A percentile compares a stretch with the other conserved stretches of the same genome.
phyloP scores from a whole-genome alignment of 164 flowering plant genomes.

The Macadamia tetraphylla region DNA sequence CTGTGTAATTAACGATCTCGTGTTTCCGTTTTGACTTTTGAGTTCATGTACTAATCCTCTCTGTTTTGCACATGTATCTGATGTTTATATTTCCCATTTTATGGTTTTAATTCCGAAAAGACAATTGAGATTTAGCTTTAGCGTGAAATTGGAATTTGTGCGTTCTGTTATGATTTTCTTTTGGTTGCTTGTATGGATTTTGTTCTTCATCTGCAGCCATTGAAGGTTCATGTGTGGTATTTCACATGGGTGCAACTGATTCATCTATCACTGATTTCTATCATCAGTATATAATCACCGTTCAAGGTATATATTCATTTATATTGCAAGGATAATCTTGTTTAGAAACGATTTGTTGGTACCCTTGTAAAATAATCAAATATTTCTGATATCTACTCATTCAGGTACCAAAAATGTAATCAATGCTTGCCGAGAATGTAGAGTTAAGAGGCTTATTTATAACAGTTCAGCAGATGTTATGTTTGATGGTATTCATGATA shows the following conservation, averaged over 20 bases:
- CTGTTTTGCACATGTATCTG: too few relatives aligned
- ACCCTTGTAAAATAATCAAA: neutral
- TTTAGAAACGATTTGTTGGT: neutral
- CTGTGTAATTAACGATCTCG: too few relatives aligned
- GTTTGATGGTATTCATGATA: conserved; percentile 60
- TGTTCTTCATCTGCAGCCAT: conserved; percentile 46
- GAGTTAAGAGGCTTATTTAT: conserved; percentile 69
- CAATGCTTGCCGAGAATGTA: conserved; percentile 67
- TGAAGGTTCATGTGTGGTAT: conserved; percentile 67
- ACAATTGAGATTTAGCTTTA: too few relatives aligned
- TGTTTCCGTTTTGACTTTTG: too few relatives aligned
- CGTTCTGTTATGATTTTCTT: neutral
- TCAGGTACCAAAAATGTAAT: conserved; percentile 88
- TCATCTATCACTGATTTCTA: conserved; percentile 32
- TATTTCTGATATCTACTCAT: neutral
- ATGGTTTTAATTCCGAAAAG: too few relatives aligned
- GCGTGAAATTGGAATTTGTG: neutral
- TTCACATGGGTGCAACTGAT: conserved; percentile 40
- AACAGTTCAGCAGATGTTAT: conserved; percentile 83
- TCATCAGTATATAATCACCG: conserved; percentile 44
- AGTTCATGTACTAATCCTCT: too few relatives aligned
- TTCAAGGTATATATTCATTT: conserved; percentile 58
- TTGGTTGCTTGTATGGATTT: neutral
- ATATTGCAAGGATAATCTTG: neutral
- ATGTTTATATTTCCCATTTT: too few relatives aligned